phyloP scores from a whole-genome alignment of 1,139 yeast species.

The Geotrichum klebahnii region DNA sequence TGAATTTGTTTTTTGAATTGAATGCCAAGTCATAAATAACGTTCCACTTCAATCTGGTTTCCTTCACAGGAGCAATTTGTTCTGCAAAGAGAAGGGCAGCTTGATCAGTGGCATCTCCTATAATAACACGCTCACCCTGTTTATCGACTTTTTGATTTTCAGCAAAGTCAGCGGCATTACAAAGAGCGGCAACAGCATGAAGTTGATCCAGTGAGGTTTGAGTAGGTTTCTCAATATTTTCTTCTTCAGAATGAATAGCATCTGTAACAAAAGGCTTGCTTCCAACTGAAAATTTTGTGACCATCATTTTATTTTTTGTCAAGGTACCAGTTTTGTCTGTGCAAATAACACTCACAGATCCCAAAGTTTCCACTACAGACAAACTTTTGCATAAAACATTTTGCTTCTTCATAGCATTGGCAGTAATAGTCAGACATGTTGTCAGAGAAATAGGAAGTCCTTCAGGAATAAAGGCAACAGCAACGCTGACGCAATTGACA shows the following conservation, averaged over 20 bases:
- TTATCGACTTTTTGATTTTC: conserved; percentile 20
- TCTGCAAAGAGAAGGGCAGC: conserved; percentile 43
- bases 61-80: conserved; percentile 24
- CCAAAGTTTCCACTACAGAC: conserved; percentile 65
- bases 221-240: background rate
- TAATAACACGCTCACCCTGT: conserved; percentile 32
- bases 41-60: conserved; percentile 7
- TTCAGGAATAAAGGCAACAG: conserved; percentile 51
- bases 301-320: conserved; percentile 49
- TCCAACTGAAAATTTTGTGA: conserved; percentile 41
- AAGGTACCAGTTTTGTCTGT: conserved; percentile 53
- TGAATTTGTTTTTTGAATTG: conserved; percentile 47
- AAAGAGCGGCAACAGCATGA: conserved; percentile 29
- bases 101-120: conserved; percentile 49
- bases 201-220: conserved; percentile 8
- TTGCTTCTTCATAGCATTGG: conserved; percentile 45
- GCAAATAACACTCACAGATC: conserved; percentile 47
- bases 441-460: conserved; percentile 52
- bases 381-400: conserved; percentile 49
- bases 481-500: conserved; percentile 39
- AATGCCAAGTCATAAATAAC: conserved; percentile 42
- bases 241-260: background rate
- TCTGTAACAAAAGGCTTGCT: conserved; percentile 24
- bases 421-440: conserved; percentile 49
- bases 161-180: conserved; percentile 42